These are phyloP conservation scores for Poa pratensis DNA, from an alignment of 176 grass and related monocot species.

Conservation along the genomic window DNA sequence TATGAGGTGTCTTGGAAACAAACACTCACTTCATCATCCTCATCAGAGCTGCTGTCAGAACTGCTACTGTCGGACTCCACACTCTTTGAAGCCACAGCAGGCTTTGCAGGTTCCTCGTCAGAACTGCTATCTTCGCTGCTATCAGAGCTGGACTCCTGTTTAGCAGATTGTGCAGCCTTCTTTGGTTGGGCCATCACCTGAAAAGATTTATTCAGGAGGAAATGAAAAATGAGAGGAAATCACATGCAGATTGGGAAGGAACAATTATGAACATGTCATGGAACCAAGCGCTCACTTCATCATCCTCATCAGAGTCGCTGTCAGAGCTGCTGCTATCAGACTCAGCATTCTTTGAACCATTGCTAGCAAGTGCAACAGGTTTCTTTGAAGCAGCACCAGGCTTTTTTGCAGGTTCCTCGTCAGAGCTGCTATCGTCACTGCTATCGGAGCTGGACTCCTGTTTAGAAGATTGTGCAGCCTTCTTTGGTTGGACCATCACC, in stretches of 20 bases:
- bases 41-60: conserved; percentile 47
- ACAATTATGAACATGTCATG: not conserved
- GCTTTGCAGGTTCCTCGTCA: conserved; percentile 56
- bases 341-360: conserved; percentile 63
- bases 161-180: conserved; percentile 53
- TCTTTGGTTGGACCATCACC: conserved; percentile 58
- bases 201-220: not conserved
- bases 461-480: conserved; percentile 45
- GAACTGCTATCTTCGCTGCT: conserved; percentile 46
- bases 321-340: conserved; percentile 64
- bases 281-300: conserved; percentile 45
- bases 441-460: conserved; percentile 61
- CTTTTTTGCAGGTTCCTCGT: conserved; percentile 66
- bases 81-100: conserved; percentile 41
- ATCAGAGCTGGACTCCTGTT: conserved; percentile 60
- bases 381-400: conserved; percentile 38
- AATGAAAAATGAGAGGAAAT: not conserved
- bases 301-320: conserved; percentile 60
- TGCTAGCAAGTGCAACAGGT: conserved; percentile 36
- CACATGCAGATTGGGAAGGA: not conserved
- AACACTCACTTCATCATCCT: conserved; percentile 52
- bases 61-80: conserved; percentile 52
- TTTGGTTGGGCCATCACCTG: conserved; percentile 59
- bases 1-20: not conserved
- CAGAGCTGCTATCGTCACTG: conserved; percentile 49